phyloP scores from a whole-genome alignment of 768 basidiomycete genomes.

The Boletus coccyginus region DNA sequence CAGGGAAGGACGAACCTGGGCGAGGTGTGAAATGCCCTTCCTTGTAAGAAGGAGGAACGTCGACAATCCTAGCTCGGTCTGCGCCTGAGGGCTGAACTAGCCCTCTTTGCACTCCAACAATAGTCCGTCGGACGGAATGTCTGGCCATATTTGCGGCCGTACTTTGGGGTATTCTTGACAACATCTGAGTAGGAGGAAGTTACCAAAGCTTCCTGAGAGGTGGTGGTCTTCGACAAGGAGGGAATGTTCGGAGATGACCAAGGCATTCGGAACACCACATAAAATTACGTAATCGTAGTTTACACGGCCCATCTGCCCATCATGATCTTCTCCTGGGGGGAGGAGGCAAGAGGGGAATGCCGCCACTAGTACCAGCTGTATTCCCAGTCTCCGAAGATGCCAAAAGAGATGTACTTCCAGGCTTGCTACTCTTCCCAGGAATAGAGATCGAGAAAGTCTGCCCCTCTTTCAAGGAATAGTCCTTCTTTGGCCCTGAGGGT shows the following conservation, averaged over 20 bases:
- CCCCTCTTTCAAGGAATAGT: conserved; percentile 91
- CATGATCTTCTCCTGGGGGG: conserved; percentile 58
- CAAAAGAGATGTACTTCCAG: conserved; percentile 37
- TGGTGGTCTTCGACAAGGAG: conserved; percentile 11
- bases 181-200: conserved; percentile 39
- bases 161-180: conserved; percentile 52
- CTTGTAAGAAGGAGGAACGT: conserved; percentile 71
- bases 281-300: conserved; percentile 19
- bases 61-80: conserved; percentile 80
- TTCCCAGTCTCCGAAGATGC: conserved; percentile 31
- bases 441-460: conserved; percentile 92
- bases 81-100: conserved; percentile 83
- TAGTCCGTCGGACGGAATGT: conserved; percentile 21
- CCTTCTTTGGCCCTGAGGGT: conserved; percentile 82
- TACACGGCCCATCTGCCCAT: conserved; percentile 13
- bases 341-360: conserved; percentile 78
- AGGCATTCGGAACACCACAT: conserved; percentile 1
- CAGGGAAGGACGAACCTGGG: conserved; percentile 46
- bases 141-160: conserved; percentile 27
- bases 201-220: conserved; percentile 3
- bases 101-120: conserved; percentile 42
- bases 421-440: conserved; percentile 64
- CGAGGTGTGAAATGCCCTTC: conserved; percentile 68
- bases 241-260: conserved; percentile 3
- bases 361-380: conserved; percentile 28